A percentile compares a stretch with the other conserved stretches of the same genome.
These are phyloP conservation scores for Kodamaea nitidulidarum DNA, from an alignment of 805 yeast genomes.

Conservation along the genomic window DNA sequence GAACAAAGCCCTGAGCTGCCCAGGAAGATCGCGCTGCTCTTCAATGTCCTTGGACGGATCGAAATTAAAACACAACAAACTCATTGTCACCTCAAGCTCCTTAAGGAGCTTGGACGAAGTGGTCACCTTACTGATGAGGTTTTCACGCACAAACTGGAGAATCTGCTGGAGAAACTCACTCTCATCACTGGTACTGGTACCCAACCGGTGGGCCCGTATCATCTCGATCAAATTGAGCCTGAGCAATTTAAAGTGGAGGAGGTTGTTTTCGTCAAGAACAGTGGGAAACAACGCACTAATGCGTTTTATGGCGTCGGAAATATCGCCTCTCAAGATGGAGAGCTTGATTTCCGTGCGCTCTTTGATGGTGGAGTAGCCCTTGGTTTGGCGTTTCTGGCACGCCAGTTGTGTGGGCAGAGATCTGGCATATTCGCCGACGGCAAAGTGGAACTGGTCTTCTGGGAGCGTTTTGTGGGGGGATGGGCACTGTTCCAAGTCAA, in stretches of 20 bases:
- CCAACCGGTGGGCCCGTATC: conserved; percentile 51
- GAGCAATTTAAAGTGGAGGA: conserved; percentile 67
- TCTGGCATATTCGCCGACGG: conserved; percentile 9
- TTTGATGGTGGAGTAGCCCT: conserved; percentile 48
- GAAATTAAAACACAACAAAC: conserved; percentile 57
- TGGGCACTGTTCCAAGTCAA: conserved; percentile 14
- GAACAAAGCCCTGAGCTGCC: conserved; percentile 50
- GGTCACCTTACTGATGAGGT: conserved; percentile 58
- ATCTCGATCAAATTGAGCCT: conserved; percentile 75
- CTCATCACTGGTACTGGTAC: conserved; percentile 21
- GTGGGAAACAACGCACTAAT: conserved; percentile 61
- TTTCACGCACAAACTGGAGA: conserved; percentile 56
- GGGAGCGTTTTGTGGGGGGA: conserved; percentile 9
- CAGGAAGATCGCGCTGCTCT: conserved; percentile 46
- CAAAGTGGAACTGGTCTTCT: conserved; percentile 13
- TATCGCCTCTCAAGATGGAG: conserved; percentile 55
- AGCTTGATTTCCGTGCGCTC: conserved; percentile 52
- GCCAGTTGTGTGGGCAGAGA: not conserved
- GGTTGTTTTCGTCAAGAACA: conserved; percentile 57
- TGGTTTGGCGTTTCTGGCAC: conserved; percentile 5
- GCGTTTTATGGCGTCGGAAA: conserved; percentile 52
- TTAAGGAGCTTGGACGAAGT: conserved; percentile 55
- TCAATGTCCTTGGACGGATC: conserved; percentile 29
- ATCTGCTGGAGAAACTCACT: conserved; percentile 50
- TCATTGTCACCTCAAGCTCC: conserved; percentile 81